Base-by-base conservation (phyloP, 306 rosid genomes). In the Begonia loranthoides region DNA sequence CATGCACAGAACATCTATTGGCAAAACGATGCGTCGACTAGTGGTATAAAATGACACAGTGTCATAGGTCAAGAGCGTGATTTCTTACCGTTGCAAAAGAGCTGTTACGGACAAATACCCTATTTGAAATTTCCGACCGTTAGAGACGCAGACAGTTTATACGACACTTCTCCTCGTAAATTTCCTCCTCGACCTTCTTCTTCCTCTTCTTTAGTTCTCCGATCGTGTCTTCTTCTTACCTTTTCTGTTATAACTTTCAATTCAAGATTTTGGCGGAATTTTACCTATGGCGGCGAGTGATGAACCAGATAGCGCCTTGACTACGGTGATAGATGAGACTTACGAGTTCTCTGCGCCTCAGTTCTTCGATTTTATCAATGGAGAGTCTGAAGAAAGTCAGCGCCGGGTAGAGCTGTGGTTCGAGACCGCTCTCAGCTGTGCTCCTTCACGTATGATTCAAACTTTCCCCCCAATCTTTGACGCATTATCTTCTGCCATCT, bases 291-390 rank as follows among this genome's bases (percentile, higher is more conserved):
- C 78, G 6, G 63, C 65, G 66, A 61, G 68, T 6, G 96, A 75
- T 39, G 87, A 68, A 70, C 56, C 69, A 8, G 60, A 39, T 15
- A 24, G 44, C 44, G 51, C 49, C 40, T 22, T 7, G 11, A 15
- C 47, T 59, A 65, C 49, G 52, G 45, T 86, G 72, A 75, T 84
- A 48, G 96, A 92, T 34, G 84, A 80, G 49, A 60, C 43, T 0
- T 86, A 92, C 54, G 99, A 92, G 52, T 92, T 92, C 82, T 80
- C 76, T 2, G 99, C 99, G 0, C 99, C 99, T 21, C 73, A 76
- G 0, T 92, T 83, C 86, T 92, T 68, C 4, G 96, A 92, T 62
- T 92, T 92, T 43, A 9, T 19, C 6, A 69, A 50, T 17, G 81
- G 70, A 3, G 99, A 92, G 56, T 54, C 79, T 1, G 81, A 73